Base-by-base conservation (phyloP, 148 eudicot genomes). In the Cornus kousa region DNA sequence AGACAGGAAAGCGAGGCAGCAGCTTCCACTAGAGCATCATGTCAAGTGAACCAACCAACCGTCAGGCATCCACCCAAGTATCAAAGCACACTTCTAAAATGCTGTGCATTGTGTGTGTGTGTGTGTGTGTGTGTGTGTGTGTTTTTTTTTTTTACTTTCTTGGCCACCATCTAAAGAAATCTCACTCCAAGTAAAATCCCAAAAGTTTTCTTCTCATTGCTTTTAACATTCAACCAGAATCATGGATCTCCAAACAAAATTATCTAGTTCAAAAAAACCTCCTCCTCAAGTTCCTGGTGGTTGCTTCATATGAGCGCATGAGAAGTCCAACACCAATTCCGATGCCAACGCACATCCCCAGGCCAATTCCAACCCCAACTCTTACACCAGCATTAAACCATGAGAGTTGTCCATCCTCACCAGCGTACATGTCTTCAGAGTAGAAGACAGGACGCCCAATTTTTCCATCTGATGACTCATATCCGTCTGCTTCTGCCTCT, bases 371-470 rank as follows among this genome's bases (percentile, higher is more conserved):
- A 20, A 88, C 91, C 60, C 91, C 91, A 48, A 88, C 91, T 75
- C 91, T 84, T 9, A 88, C 91, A 39, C 91, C 91, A 16, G 91
- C 89, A 74, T 88, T 88, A 71, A 88, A 88, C 91, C 91, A 88
- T 14, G 91, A 57, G 24, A 88, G 87, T 28, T 88, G 87, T 53
- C 91, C 90, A 78, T 88, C 90, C 70, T 86, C 90, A 16, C 82
- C 84, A 1, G 79, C 78, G 12, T 84, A 84, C 43, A 78, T 50
- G 5, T 80, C 88, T 55, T 86, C 87, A 9, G 84, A 79, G 73
- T 86, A 80, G 80, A 77, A 88, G 73, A 31, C 55, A 6, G 48
- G 48, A 77, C 68, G 81, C 46, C 64, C 74, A 67, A 81, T 70
- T 71, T 88, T 88, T 19, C 81, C 84, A 70, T 80, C 88, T 20